These are phyloP conservation scores for Trypanosoma boissoni DNA, from an alignment of 208 protist genomes.

Conservation along the genomic window DNA sequence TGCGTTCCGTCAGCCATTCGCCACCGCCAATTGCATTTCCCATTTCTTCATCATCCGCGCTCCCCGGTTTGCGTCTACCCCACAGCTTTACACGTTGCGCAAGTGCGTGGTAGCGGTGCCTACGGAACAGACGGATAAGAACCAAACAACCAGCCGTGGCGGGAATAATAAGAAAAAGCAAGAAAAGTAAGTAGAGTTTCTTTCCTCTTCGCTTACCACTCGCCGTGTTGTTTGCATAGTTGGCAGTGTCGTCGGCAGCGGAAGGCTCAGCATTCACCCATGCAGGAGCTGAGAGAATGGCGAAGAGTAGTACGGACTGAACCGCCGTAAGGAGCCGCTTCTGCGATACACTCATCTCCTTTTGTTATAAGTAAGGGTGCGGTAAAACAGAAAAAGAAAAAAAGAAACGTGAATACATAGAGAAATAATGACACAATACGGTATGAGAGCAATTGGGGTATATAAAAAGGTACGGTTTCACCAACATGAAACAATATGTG, in stretches of 20 bases:
- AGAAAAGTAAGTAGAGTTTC: slow-evolving; percentile 1
- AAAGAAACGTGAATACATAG: no score
- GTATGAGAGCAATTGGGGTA: no score
- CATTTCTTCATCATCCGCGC: slow-evolving; percentile 55
- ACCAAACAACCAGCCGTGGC: slow-evolving; percentile 25
- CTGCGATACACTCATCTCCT: no score
- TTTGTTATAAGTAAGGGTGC: no score
- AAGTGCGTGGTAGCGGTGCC: slow-evolving; percentile 29
- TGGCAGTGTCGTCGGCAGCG: not conserved
- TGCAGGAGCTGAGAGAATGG: no score
- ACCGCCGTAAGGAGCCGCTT: no score
- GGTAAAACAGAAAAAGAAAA: no score
- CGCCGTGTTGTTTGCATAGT: slow-evolving; percentile 4
- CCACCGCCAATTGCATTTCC: slow-evolving; percentile 36
- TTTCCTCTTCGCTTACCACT: slow-evolving; percentile 6
- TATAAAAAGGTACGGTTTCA: no score
- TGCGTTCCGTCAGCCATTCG: slow-evolving; percentile 31
- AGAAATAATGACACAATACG: no score
- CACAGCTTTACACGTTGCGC: slow-evolving; percentile 40
- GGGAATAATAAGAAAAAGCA: slow-evolving; percentile 51
- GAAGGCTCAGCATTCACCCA: no score
- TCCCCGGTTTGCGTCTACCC: slow-evolving; percentile 35
- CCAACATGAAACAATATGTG: no score
- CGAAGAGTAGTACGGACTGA: no score
- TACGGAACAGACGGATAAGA: slow-evolving; percentile 29